Base-by-base conservation (phyloP, 768 basidiomycete genomes). In the Tephrocybe sp. region DNA sequence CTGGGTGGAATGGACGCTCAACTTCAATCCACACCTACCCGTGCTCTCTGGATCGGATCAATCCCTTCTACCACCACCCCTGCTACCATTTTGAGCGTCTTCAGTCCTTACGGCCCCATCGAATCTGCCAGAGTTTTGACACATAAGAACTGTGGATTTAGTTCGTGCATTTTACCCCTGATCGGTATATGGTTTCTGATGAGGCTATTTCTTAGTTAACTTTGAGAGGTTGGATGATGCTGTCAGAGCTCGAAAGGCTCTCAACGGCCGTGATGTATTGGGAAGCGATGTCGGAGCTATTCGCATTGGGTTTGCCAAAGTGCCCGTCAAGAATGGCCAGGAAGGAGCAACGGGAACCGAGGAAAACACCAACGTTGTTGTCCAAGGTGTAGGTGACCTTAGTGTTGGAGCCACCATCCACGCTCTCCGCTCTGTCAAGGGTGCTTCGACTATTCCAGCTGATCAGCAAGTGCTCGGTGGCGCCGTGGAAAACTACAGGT, bases 181-280 rank as follows among this genome's bases (percentile, higher is more conserved):
- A 54, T 45, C 27, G 4, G 16, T 51, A 41, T 50, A 3, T 53
- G 19, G 37, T 37, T 47, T 52, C 52, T 56, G 43, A 60, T 50
- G 11, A 45, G 22, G 33, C 45, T 16, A n/a, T 45, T 21, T 16
- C 53, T 49, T 67, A 87, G 88, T 98, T 72, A 98, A 99, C 65
- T 98, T 97, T 66, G 95, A 99, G 68, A 85, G 93, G 48, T 77
- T 97, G 22, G 97, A 98, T 63, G 95, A 98, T 61, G 97, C 97
- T 39, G 91, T 97, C 51, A 77, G 94, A 27, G 97, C 97, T 25
- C 80, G 95, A 54, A 97, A 97, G 67, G 91, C 94, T 29, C 75
- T 99, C 50, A 97, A 97, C 61, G 94, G 94, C 25, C 86, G 92
- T 37, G 95, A 98, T 64, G 91, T 98, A 16, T 79, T 99, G 24